These are phyloP conservation scores for Trifolium dubium DNA, from an alignment of 306 rosid species.

Conservation along the genomic window DNA sequence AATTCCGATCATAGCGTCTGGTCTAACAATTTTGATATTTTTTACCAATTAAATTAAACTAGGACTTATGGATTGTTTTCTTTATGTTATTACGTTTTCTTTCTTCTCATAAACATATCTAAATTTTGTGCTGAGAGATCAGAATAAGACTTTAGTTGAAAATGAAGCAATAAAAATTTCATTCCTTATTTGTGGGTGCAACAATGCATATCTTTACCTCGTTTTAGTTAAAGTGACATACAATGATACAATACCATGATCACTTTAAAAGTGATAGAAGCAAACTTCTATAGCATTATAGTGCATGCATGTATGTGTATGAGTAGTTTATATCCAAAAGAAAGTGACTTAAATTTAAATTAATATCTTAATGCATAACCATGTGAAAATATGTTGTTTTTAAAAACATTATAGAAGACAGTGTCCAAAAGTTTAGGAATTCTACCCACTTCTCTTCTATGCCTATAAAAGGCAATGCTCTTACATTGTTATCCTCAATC, in stretches of 20 bases:
- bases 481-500: conserved; percentile 21
- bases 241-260: neutral
- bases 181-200: neutral
- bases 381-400: conserved; percentile 6
- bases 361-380: neutral
- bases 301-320: neutral
- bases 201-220: conserved; percentile 9
- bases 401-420: neutral
- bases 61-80: too few species aligned
- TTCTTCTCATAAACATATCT: too few species aligned
- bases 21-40: too few species aligned
- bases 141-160: neutral
- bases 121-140: neutral
- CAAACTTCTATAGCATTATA: neutral
- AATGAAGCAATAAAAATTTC: neutral
- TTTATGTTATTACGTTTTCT: too few species aligned
- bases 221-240: conserved; percentile 1
- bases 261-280: conserved; percentile 11
- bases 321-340: conserved; percentile 4
- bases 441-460: conserved; percentile 13
- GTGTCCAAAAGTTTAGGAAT: neutral
- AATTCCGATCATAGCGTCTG: too few species aligned
- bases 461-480: conserved; percentile 45
- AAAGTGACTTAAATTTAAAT: neutral
- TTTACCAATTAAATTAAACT: too few species aligned